phyloP scores from a whole-genome alignment of 352 stramenopile species.

The Phytophthora foliorum region DNA sequence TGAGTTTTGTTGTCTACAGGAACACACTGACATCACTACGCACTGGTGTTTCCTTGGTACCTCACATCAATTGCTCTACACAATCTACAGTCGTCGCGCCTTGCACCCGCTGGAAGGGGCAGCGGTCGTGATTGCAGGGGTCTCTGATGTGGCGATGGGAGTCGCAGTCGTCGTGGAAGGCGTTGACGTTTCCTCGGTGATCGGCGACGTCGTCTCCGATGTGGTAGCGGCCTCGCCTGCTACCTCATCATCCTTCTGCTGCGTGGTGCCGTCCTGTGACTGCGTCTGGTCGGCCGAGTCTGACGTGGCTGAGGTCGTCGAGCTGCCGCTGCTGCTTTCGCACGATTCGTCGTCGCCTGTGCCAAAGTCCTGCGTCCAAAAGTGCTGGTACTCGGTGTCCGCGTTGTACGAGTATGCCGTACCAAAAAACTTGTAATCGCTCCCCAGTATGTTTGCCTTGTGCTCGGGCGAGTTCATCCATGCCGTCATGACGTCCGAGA shows the following conservation, averaged over 20 bases:
- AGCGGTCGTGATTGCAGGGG: conserved; percentile 11
- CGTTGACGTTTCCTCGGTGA: conserved; percentile 13
- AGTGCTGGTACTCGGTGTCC: conserved; percentile 46
- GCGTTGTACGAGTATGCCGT: conserved; percentile 37
- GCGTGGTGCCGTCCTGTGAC: conserved; percentile 6
- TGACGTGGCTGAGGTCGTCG: conserved; percentile 12
- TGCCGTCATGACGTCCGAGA: conserved; percentile 54
- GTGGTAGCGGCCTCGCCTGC: conserved; percentile 25
- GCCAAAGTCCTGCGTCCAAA: conserved; percentile 65
- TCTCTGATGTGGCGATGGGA: background rate
- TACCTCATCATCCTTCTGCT: conserved; percentile 27
- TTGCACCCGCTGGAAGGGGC: conserved; percentile 36
- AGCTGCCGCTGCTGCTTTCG: conserved; percentile 32
- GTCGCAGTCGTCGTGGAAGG: background rate
- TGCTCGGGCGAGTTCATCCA: conserved; percentile 67
- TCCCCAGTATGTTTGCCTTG: conserved; percentile 49
- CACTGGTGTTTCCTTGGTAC: background rate
- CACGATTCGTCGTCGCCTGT: conserved; percentile 35
- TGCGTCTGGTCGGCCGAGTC: conserved; percentile 26
- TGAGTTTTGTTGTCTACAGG: conserved; percentile 12
- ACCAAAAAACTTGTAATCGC: conserved; percentile 39
- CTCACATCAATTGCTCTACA: background rate
- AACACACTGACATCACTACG: background rate
- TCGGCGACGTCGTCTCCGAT: conserved; percentile 24
- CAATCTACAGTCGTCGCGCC: conserved; percentile 22